Evolutionary conservation across 2,329 filamentous ascomycete species (phyloP), one percentile per base, ranked within the genome.

Genomic region (Cercospora beticola): DNA sequence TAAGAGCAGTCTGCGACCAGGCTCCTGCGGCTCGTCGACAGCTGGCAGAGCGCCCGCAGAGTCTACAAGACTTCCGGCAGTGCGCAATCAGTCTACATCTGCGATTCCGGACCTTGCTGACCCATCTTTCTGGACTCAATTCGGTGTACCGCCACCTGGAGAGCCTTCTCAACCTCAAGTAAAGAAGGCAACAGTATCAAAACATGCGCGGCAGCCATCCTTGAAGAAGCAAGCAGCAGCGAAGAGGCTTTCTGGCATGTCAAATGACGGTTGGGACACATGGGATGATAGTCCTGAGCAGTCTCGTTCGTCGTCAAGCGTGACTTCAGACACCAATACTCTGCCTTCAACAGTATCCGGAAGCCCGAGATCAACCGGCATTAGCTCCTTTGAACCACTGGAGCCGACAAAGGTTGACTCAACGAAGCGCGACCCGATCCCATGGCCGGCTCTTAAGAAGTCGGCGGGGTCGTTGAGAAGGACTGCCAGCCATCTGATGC

Each of bases 401-500:
- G 65, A 67, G 26, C 54, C 43, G 10, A 57, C 68, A 31, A 61
- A 56, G 8, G 52, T 59, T 36, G 70, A 74, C 23, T 31, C 61
- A 14, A 59, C 79, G 62, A 82, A 81, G 61, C 74, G 78, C 64
- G 79, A 81, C 66, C 80, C 82, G 2, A 79, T 85, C 7, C 82
- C 91, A 30, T 92, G 92, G 82, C 89, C 89, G 60, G 86, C 90
- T 59, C 85, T 96, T 66, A 89, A 89, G 77, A 89, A 90, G 71
- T 72, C 70, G 4, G 65, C 81, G 93, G 89, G 88, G 73, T 93
- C 92, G 74, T 82, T 97, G 73, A 92, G 93, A 78, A 87, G 89
- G 43, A 94, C 92, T 0, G 92, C 94, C n/a, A 91, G 89, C 40
- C 91, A 90, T 70, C 84, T 97, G 67, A 93, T 97, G 88, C 91